Evolutionary conservation across 306 rosid species (phyloP).

Genomic region (Cotoneaster glaucophyllus): DNA sequence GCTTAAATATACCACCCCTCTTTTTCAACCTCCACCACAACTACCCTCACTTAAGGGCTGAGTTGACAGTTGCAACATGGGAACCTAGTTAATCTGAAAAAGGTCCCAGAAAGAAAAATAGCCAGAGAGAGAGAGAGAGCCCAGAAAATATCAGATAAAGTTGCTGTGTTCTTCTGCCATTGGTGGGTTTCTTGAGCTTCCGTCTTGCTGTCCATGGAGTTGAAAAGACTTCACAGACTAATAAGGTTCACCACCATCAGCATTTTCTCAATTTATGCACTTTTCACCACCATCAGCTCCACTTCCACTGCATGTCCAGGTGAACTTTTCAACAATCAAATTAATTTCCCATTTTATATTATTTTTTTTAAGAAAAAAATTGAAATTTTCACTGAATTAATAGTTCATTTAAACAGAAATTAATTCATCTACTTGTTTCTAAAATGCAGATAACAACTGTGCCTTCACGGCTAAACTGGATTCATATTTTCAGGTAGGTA

Average conservation of each 20-base stretch:
- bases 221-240: slow-evolving; percentile 34
- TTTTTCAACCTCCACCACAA: not conserved
- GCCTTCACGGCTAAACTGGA: slow-evolving; percentile 30
- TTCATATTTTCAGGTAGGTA: slow-evolving; percentile 48
- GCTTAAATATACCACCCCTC: slow-evolving; percentile 17
- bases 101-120: not conserved
- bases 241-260: slow-evolving; percentile 16
- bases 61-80: slow-evolving; percentile 12
- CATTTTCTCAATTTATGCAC: slow-evolving; percentile 41
- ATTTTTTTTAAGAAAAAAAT: not conserved
- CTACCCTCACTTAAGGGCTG: slow-evolving; percentile 1
- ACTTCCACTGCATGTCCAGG: slow-evolving; percentile 24
- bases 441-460: slow-evolving; percentile 40
- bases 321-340: not conserved
- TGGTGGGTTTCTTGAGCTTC: slow-evolving; percentile 1
- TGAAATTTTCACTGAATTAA: not conserved
- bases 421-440: not conserved
- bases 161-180: not conserved
- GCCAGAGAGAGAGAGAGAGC: not conserved
- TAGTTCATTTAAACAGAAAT: not conserved
- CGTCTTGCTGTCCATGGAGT: slow-evolving; percentile 57
- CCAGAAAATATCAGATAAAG: not conserved
- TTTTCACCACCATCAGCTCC: slow-evolving; percentile 27
- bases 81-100: not conserved
- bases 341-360: not conserved